Base-by-base conservation (phyloP, 208 protist genomes). In the Novymonas esmeraldas region DNA sequence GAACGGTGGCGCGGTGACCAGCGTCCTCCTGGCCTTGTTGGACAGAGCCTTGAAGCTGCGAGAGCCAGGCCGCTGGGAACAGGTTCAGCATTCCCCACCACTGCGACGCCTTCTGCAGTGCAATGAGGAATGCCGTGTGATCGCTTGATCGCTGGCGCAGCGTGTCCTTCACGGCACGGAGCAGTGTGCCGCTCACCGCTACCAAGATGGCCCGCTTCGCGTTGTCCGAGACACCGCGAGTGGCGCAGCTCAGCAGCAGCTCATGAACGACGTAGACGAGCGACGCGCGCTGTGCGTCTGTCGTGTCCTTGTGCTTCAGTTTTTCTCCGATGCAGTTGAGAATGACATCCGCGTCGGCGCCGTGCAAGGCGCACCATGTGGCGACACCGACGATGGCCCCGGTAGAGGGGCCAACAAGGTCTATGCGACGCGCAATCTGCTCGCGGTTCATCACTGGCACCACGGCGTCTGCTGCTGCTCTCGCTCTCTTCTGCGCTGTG, bases 291-390 rank as follows among this genome's bases (percentile, higher is more conserved):
- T 69, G 72, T 2, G 56, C 64, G 28, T 81, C 82, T 11, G 69
- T 67, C 11, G 84, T 93, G 18, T 66, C 56, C 9, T 63, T 58
- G 56, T 67, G 69, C 64, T 76, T 81, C 67, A 96, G 67, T 50
- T 79, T 75, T 26, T 90, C 87, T 33, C 68, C 68, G 5, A 94
- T 51, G 39, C 81, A 82, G 34, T 46, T 66, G 5, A 96, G 48
- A 38, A 96, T 85, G 29, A 83, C 64, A 33, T 92, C 89, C 14
- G 82, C 81, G 49, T 89, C 85, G 11, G 80, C 74, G 16, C 87
- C 84, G 67, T 96, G 92, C 41, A 96, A 63, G 6, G 87, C 81
- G 74, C 92, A 96, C 89, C 92, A 96, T 28, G 92, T 82, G 34
- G 89, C 92, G 18, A 90, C 78, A 45, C 84, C 88, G 22, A 96